Evolutionary conservation across 2,329 filamentous ascomycete genomes (phyloP).

Genomic region (Metarhizium rileyi): DNA sequence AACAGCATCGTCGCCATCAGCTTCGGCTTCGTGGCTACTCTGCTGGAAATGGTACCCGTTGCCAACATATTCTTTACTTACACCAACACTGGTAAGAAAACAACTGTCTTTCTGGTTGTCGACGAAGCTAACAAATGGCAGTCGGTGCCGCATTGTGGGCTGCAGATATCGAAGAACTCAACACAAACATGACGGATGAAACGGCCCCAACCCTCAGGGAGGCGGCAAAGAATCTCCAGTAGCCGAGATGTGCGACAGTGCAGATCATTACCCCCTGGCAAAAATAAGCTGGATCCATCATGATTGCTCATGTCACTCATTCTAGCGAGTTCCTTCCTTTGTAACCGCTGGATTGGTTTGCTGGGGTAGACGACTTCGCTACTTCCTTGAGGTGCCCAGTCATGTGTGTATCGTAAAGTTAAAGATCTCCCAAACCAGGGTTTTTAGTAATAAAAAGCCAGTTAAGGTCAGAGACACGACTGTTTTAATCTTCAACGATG

Average conservation of each 20-base stretch:
- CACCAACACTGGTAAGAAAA: conserved; percentile 61
- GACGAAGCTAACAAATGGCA: conserved; percentile 15
- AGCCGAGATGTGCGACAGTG: not conserved
- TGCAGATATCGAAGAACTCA: conserved; percentile 63
- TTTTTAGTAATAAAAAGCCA: not conserved
- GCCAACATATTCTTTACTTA: conserved; percentile 78
- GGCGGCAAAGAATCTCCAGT: conserved; percentile 35
- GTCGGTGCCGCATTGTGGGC: conserved; percentile 94
- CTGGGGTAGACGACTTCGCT: conserved; percentile 1
- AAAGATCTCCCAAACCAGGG: not conserved
- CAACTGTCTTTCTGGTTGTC: not conserved
- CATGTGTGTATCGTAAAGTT: not conserved
- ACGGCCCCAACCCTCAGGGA: conserved; percentile 42
- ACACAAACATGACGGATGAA: conserved; percentile 36
- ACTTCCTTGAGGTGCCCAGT: not conserved
- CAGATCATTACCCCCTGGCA: not conserved
- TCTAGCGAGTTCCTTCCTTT: not conserved
- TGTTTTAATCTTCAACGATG: not conserved
- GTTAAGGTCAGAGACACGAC: not conserved
- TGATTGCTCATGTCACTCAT: not conserved
- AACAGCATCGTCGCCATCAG: conserved; percentile 33
- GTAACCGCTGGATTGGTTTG: not conserved
- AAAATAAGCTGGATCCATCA: not conserved
- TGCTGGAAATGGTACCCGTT: conserved; percentile 79
- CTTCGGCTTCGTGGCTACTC: conserved; percentile 62